Percentiles rank a stretch among this genome's conserved stretches.
These are phyloP conservation scores for Nakazawaea ambrosiae DNA, from an alignment of 805 yeast genomes.

Conservation along the genomic window DNA sequence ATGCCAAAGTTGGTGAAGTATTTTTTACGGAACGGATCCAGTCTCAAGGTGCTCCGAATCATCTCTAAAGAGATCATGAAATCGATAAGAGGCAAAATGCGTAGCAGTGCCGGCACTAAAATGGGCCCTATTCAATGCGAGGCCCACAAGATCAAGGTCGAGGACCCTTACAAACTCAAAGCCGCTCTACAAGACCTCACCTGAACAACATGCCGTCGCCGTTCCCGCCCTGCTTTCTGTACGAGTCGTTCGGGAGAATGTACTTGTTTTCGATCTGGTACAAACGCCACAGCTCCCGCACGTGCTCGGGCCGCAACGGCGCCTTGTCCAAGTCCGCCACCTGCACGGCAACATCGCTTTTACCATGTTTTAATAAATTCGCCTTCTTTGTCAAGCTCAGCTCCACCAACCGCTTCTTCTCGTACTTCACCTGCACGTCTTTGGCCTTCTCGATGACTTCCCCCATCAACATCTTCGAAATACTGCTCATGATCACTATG, in stretches of 20 bases:
- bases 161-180: not conserved
- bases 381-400: slow-evolving; percentile 34
- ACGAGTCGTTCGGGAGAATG: slow-evolving; percentile 47
- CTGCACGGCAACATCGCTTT: slow-evolving; percentile 26
- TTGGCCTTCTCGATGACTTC: slow-evolving; percentile 81
- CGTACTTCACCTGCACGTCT: slow-evolving; percentile 55
- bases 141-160: not conserved
- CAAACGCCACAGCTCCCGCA: slow-evolving; percentile 83
- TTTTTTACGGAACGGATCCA: slow-evolving; percentile 35
- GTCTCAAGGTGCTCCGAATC: slow-evolving; percentile 25
- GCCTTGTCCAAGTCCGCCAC: slow-evolving; percentile 22
- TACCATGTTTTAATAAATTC: slow-evolving; percentile 29
- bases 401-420: slow-evolving; percentile 32
- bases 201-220: slow-evolving; percentile 68
- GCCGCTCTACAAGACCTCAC: slow-evolving; percentile 23
- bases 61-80: slow-evolving; percentile 29
- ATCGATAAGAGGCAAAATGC: too few relatives aligned
- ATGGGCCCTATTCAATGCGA: too few relatives aligned
- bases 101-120: too few relatives aligned
- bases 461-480: slow-evolving; percentile 84
- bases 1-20: slow-evolving; percentile 34
- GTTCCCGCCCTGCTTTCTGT: slow-evolving; percentile 69
- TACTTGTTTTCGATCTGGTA: slow-evolving; percentile 62
- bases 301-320: slow-evolving; percentile 78
- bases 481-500: slow-evolving; percentile 76